Base-by-base conservation (phyloP, 768 basidiomycete species). In the Boletus rubropictus region DNA sequence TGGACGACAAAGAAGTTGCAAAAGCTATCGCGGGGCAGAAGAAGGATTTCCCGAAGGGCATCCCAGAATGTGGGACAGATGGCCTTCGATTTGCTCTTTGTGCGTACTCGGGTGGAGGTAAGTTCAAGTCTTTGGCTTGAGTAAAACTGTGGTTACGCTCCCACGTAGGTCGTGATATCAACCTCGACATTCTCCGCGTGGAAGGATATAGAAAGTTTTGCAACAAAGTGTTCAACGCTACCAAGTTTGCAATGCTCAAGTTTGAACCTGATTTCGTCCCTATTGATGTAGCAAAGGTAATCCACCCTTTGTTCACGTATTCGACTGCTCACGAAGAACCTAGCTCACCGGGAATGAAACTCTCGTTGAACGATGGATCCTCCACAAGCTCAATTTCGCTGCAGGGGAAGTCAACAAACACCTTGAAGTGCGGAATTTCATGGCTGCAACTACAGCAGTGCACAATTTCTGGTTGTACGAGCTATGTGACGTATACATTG, bases 191-290 rank as follows among this genome's bases (percentile, higher is more conserved):
- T 56, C 69, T 91, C 52, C 84, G 93, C 43, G 92, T 98, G 27
- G 94, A 98, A 69, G 96, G 94, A 2, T 98, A 98, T 68, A 83
- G 96, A 68, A 98, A 98, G 69, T 99, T 99, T 75, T 98, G 96
- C 74, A 99, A 99, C 74, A 98, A 98, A 74, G 82, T 98, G 22
- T 98, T 95, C 78, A 99, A 99, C 62, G 96, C 96, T 1, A 97
- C 93, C 39, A 94, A 94, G 68, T 98, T 99, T 58, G 95, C 94
- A n/a, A 92, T 98, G 87, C 81, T 97, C 66, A 95, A 95, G 71
- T 74, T 99, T 27, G 93, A 92, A 47, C 81, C 81, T 33, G 67
- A 74, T 34, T 98, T 96, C 57, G 80, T 85, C 25, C 92, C 95
- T 14, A 73, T 80, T 49, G 70, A 81, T 1, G 71, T 75, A 3